Percentiles rank a stretch among this genome's conserved stretches.
These are phyloP conservation scores for Ophiosphaerella herpotricha DNA, from an alignment of 2,329 filamentous ascomycete species.

Conservation along the genomic window DNA sequence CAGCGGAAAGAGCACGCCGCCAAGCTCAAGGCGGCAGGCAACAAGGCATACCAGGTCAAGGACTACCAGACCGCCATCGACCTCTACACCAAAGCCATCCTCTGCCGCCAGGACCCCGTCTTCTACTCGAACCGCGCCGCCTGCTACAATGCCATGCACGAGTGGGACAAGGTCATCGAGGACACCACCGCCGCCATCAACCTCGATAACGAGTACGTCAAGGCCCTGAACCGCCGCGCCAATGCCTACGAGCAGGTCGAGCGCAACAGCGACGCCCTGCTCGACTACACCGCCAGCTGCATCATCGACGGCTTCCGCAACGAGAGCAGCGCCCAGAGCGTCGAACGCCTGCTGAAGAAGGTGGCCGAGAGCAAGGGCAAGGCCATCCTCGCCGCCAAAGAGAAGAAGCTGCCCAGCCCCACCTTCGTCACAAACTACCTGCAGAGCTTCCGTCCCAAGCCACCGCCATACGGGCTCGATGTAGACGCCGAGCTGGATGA, in stretches of 20 bases:
- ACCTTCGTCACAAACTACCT: slow-evolving; percentile 99
- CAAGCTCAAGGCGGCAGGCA: slow-evolving; percentile 92
- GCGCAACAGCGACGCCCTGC: slow-evolving; percentile 88
- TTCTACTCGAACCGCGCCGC: slow-evolving; percentile 99
- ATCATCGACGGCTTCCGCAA: slow-evolving; percentile 98
- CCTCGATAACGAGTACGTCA: slow-evolving; percentile 94
- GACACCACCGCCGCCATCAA: slow-evolving; percentile 94
- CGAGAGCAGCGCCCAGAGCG: slow-evolving; percentile 82
- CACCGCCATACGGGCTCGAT: slow-evolving; percentile 79
- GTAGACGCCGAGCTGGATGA: slow-evolving; percentile 78
- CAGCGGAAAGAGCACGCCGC: slow-evolving; percentile 85
- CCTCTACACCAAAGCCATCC: slow-evolving; percentile 91
- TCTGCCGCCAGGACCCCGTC: slow-evolving; percentile 96
- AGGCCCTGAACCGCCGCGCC: slow-evolving; percentile 93
- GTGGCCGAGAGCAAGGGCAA: slow-evolving; percentile 94
- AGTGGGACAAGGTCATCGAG: slow-evolving; percentile 96
- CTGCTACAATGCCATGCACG: slow-evolving; percentile 89
- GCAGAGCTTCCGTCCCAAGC: slow-evolving; percentile 90
- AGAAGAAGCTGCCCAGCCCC: slow-evolving; percentile 87
- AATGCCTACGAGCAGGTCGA: slow-evolving; percentile 95
- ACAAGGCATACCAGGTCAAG: slow-evolving; percentile 94
- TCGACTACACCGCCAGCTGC: slow-evolving; percentile 98
- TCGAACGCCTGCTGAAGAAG: slow-evolving; percentile 93
- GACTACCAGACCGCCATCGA: slow-evolving; percentile 93
- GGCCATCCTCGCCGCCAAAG: slow-evolving; percentile 79